Base-by-base conservation (phyloP, 73 alveolate genomes). In the Paraurostyla sp. region DNA sequence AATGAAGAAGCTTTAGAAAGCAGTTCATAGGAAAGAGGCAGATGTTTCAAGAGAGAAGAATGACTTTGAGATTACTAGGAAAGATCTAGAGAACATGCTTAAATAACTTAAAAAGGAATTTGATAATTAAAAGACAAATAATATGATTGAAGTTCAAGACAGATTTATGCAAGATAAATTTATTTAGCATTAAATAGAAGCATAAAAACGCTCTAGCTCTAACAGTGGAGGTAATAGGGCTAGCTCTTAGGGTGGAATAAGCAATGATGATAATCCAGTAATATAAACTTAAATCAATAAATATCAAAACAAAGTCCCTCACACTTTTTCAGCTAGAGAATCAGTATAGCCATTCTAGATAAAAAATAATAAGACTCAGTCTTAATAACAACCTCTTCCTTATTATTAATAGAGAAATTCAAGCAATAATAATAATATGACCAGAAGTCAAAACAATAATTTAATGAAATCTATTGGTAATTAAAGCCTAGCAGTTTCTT, bases 1-100 rank as follows among this genome's bases (percentile, higher is more conserved):
- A 0, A 90, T 90, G 95, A 90, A 90, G 69, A 63, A 90, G 29
- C 90, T 90, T 9, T 84, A 90, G 50, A 90, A 88, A 71, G 95
- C 92, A 22, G 90, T 90, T 30, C 91, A 90, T 23, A 45, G 83
- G 25, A 90, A 83, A 71, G 91, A 90, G 30, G 81, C 92, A 4
- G 56, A 50, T 41, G 85, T 63, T 32, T 27, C 78, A 15, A 29
- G 48, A 0, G 62, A 83, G 49, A 90, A 90, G 56, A 32, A 30
- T 16, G 92, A 90, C 50, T 90, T 90, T 54, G 95, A 90, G 46
- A 23, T 27, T 23, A 32, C 22, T 22, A 81, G 90, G 35, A 90
- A 71, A 48, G 95, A 90, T 6, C 73, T 90, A 23, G 95, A 90
- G 50, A 36, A 29, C 0, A 20, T 52, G 82, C 25, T 89, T 18